These are phyloP conservation scores for Arabidopsis arenosa DNA, from an alignment of 345 rosid species.

Conservation along the genomic window DNA sequence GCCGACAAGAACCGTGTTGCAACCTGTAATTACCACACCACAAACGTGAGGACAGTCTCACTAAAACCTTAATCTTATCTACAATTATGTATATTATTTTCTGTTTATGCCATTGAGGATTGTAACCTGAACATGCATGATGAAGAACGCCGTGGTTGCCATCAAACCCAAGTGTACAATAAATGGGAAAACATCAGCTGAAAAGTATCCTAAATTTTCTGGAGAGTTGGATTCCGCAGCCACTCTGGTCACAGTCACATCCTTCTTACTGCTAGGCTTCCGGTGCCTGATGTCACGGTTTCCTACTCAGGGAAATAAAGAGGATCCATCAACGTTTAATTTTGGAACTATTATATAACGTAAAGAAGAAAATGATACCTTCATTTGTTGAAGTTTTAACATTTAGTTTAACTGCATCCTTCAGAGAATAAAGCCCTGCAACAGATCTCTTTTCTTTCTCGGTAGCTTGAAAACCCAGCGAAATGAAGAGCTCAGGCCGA, in stretches of 20 bases:
- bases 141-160: conserved; percentile 77
- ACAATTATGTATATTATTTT: neutral
- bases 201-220: conserved; percentile 49
- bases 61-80: neutral
- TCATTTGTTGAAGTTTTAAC: conserved; percentile 29
- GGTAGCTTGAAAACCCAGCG: conserved; percentile 70
- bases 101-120: conserved; percentile 10
- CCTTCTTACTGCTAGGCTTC: conserved; percentile 49
- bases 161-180: conserved; percentile 70
- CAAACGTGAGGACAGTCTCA: conserved; percentile 18
- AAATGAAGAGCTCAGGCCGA: conserved; percentile 57
- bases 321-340: neutral
- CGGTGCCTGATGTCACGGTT: conserved; percentile 56
- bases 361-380: neutral
- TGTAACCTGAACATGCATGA: conserved; percentile 94
- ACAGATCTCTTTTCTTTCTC: conserved; percentile 50
- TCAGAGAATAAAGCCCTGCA: conserved; percentile 45
- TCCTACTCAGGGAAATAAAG: conserved; percentile 43
- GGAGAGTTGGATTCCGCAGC: conserved; percentile 41
- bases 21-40: conserved; percentile 59
- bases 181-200: conserved; percentile 67
- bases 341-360: conserved; percentile 3
- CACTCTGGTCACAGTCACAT: conserved; percentile 26
- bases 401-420: conserved; percentile 33
- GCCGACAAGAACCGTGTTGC: conserved; percentile 92